Evolutionary conservation across 1,284 basidiomycete species (phyloP).

Genomic region (Lignosus rhinocerotis): DNA sequence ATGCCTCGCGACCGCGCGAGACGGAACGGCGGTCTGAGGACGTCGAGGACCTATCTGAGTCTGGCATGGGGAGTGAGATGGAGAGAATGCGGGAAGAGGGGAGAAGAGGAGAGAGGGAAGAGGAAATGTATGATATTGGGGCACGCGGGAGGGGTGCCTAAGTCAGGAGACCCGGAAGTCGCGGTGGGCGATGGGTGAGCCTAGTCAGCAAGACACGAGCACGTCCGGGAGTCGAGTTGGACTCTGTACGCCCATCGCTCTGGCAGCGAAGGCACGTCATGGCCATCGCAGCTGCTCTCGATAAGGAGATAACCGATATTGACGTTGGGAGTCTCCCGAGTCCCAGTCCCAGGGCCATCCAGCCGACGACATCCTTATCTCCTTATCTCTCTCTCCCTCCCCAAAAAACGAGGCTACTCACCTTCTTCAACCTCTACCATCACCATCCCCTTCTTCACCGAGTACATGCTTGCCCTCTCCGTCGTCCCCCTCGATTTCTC

Average conservation of each 20-base stretch:
- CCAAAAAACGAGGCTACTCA: slow-evolving; percentile 25
- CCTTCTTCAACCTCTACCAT: slow-evolving; percentile 19
- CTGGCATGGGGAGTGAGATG: slow-evolving; percentile 12
- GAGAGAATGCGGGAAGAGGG: not conserved
- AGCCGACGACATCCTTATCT: too few relatives aligned
- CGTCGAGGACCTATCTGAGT: slow-evolving; percentile 9
- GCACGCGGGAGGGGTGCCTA: not conserved
- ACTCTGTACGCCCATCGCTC: not conserved
- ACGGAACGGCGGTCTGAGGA: slow-evolving; percentile 26
- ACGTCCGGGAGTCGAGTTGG: not conserved
- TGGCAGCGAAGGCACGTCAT: too few relatives aligned
- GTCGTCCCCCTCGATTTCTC: slow-evolving; percentile 10
- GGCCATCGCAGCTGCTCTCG: not conserved
- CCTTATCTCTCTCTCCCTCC: slow-evolving; percentile 25
- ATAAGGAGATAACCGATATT: slow-evolving; percentile 3
- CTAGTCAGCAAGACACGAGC: too few relatives aligned
- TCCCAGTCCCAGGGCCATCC: not conserved
- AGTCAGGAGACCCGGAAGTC: not conserved
- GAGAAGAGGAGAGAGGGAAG: not conserved
- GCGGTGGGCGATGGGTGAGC: too few relatives aligned
- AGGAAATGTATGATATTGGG: not conserved
- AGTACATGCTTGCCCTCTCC: slow-evolving; percentile 14
- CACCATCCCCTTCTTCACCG: slow-evolving; percentile 15
- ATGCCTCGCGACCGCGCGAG: slow-evolving; percentile 33
- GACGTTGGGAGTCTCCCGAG: not conserved